Percentiles rank a stretch among this genome's conserved stretches.
Evolutionary conservation across 352 stramenopile genomes (phyloP).

Genomic region (Phytophthora idaei): DNA sequence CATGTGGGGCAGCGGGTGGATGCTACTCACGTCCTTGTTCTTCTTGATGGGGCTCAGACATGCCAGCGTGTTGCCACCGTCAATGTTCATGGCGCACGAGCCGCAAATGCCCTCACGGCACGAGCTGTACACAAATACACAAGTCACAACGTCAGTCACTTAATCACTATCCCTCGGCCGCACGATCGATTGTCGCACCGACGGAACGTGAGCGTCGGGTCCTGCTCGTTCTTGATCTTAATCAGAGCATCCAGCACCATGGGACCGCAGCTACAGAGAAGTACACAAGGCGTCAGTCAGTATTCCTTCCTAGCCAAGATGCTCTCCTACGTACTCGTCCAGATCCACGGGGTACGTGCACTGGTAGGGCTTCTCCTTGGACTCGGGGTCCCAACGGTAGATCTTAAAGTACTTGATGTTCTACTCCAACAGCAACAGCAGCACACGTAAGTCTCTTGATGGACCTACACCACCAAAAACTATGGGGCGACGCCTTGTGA

Average conservation of each 20-base stretch:
- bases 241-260: slow-evolving; percentile 99
- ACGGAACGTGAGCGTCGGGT: slow-evolving; percentile 98
- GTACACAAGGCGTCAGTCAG: slow-evolving; percentile 6
- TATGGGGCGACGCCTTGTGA: not conserved
- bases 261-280: slow-evolving; percentile 87
- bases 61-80: slow-evolving; percentile 98
- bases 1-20: slow-evolving; percentile 99
- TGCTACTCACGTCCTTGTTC: slow-evolving; percentile 94
- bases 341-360: slow-evolving; percentile 98
- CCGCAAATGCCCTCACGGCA: slow-evolving; percentile 99
- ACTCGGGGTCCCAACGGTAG: slow-evolving; percentile 98
- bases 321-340: slow-evolving; percentile 88
- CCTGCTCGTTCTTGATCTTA: slow-evolving; percentile 99
- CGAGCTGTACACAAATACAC: slow-evolving; percentile 58
- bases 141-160: slow-evolving; percentile 4
- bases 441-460: slow-evolving; percentile 6
- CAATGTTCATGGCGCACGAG: slow-evolving; percentile 99
- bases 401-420: slow-evolving; percentile 99
- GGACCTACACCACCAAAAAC: slow-evolving; percentile 23
- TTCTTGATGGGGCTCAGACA: slow-evolving; percentile 98
- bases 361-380: slow-evolving; percentile 93
- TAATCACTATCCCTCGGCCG: not conserved
- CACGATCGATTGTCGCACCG: slow-evolving; percentile 48
- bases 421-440: slow-evolving; percentile 42
- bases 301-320: not conserved